phyloP scores from a whole-genome alignment of 129 eudicot species.

The Logfia minima region DNA sequence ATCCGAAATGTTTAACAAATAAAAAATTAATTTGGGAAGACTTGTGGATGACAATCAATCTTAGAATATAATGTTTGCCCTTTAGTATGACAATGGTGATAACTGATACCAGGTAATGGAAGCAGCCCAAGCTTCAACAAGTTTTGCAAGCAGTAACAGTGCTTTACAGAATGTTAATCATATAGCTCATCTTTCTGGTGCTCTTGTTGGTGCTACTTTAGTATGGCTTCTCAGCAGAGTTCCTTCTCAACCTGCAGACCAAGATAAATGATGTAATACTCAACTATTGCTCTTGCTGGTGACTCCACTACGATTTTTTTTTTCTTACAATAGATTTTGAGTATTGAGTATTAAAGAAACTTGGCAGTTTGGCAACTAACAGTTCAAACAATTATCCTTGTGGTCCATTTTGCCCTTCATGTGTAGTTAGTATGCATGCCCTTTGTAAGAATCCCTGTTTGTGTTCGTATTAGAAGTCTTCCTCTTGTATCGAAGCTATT shows the following conservation, averaged over 20 bases:
- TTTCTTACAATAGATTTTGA: background rate
- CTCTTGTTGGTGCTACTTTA: constrained; percentile 39
- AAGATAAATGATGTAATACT: constrained; percentile 29
- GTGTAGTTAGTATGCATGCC: constrained; percentile 8
- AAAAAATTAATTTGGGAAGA: too few relatives aligned
- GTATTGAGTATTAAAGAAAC: background rate
- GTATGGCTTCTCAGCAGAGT: constrained; percentile 82
- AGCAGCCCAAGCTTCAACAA: constrained; percentile 91
- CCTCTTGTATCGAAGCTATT: too few relatives aligned
- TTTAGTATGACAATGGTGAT: background rate
- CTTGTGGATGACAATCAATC: background rate
- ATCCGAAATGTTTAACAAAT: background rate
- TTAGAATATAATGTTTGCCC: background rate
- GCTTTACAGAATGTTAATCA: constrained; percentile 78
- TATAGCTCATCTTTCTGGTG: constrained; percentile 73
- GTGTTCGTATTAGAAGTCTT: too few relatives aligned
- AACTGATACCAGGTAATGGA: constrained; percentile 75
- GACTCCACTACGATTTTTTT: background rate
- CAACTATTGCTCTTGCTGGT: background rate
- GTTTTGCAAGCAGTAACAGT: constrained; percentile 52
- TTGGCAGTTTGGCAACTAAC: background rate
- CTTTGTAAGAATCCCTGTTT: background rate
- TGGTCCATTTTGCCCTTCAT: constrained; percentile 10
- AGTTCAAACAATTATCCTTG: background rate
- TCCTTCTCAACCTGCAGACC: constrained; percentile 54